These are phyloP conservation scores for Ceriops tagal DNA, from an alignment of 345 rosid genomes.

Conservation along the genomic window DNA sequence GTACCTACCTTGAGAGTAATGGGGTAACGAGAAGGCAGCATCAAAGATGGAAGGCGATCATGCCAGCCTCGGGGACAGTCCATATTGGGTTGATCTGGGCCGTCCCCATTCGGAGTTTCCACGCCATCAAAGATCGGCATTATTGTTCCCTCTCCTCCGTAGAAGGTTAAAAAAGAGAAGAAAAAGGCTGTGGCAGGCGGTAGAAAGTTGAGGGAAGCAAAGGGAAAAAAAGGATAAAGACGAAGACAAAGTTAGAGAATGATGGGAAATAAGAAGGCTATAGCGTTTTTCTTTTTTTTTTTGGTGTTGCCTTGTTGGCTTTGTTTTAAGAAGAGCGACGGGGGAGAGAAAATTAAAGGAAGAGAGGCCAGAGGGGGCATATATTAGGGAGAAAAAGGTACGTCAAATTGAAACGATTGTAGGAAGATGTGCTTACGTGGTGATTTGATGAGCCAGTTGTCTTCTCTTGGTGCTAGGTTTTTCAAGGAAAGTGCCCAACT, in stretches of 20 bases:
- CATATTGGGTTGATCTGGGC: constrained; percentile 30
- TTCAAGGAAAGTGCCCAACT: constrained; percentile 8
- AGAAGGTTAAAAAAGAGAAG: neutral
- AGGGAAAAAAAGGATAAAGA: no score
- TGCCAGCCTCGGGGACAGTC: constrained; percentile 33
- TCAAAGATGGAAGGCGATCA: constrained; percentile 38
- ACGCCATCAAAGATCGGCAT: constrained; percentile 40
- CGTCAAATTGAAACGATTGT: constrained; percentile 39
- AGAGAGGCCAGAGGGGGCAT: constrained; percentile 17
- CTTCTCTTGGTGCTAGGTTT: constrained; percentile 13
- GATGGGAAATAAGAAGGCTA: neutral
- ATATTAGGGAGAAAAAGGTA: constrained; percentile 31
- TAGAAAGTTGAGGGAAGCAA: no score
- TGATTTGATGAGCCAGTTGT: constrained; percentile 37
- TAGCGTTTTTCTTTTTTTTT: no score
- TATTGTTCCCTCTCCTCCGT: neutral
- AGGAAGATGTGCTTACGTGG: constrained; percentile 45
- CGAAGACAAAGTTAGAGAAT: neutral
- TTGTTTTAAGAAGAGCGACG: no score
- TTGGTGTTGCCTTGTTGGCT: no score
- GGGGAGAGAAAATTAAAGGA: no score
- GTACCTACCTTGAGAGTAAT: constrained; percentile 67
- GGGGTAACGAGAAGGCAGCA: constrained; percentile 55
- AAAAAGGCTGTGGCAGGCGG: neutral
- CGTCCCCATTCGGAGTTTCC: constrained; percentile 31